These are phyloP conservation scores for Suhomyces yuchorum DNA, from an alignment of 1,139 yeast genomes.

Conservation along the genomic window DNA sequence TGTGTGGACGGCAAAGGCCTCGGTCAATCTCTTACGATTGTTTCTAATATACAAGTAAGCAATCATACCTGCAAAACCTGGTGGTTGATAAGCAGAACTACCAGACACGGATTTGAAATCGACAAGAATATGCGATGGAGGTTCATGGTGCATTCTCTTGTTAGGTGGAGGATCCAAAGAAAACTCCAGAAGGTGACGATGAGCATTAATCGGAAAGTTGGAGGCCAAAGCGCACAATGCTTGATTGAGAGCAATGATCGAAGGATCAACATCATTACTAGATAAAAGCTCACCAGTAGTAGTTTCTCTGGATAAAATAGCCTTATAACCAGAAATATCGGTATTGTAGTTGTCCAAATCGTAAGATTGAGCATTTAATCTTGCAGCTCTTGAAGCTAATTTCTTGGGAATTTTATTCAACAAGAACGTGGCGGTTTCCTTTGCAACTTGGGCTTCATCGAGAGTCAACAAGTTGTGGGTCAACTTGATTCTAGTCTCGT, in stretches of 20 bases:
- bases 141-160: constrained; percentile 49
- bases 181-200: constrained; percentile 32
- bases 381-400: constrained; percentile 50
- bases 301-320: constrained; percentile 65
- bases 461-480: constrained; percentile 58
- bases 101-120: constrained; percentile 76
- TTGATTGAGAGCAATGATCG: constrained; percentile 69
- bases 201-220: constrained; percentile 61
- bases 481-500: constrained; percentile 63
- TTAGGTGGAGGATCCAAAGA: constrained; percentile 48
- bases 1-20: constrained; percentile 75
- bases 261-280: constrained; percentile 45
- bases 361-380: constrained; percentile 40
- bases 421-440: constrained; percentile 60
- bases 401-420: constrained; percentile 70
- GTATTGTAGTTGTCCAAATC: constrained; percentile 47
- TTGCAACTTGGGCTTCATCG: constrained; percentile 56
- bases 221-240: constrained; percentile 72
- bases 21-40: constrained; percentile 67
- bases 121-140: constrained; percentile 77
- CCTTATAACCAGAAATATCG: constrained; percentile 77
- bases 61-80: constrained; percentile 69
- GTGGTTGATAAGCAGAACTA: constrained; percentile 61
- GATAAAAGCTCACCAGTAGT: constrained; percentile 64
- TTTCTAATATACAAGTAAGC: constrained; percentile 76